Conservation (phyloP, 208 protist genomes). For the Leishmania major region DNA sequence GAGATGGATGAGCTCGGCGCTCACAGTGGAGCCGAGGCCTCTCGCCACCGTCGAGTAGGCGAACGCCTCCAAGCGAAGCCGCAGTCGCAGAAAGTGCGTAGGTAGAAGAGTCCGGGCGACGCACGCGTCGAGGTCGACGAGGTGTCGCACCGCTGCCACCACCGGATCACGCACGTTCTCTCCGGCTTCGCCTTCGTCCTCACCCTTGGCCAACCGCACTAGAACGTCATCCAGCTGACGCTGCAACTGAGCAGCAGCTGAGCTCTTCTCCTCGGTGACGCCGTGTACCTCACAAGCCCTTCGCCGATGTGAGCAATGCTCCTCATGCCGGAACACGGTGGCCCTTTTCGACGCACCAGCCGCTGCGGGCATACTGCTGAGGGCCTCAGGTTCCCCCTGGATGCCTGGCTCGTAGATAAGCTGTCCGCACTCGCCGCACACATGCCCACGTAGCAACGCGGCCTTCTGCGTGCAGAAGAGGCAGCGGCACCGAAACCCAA, state of each 20-base stretch:
- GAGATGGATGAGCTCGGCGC: conserved; percentile 42
- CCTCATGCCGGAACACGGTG: conserved; percentile 18
- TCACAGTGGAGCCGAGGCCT: conserved; percentile 35
- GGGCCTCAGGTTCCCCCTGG: neutral
- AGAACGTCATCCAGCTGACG: conserved; percentile 16
- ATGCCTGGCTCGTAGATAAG: conserved; percentile 35
- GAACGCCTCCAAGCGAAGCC: conserved; percentile 49
- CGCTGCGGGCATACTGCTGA: neutral
- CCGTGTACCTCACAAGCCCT: neutral
- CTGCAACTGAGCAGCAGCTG: conserved; percentile 6
- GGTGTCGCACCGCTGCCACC: conserved; percentile 31
- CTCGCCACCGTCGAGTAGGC: conserved; percentile 36
- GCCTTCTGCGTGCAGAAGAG: conserved; percentile 38
- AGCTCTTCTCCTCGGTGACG: neutral
- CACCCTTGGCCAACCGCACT: neutral
- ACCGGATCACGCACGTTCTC: conserved; percentile 5
- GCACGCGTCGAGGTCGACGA: conserved; percentile 54
- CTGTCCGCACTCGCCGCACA: conserved; percentile 51
- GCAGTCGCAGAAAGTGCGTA: conserved; percentile 60
- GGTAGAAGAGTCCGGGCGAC: conserved; percentile 35
- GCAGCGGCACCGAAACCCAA: conserved; percentile 59
- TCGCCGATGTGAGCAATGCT: conserved; percentile 12
- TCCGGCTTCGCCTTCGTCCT: neutral
- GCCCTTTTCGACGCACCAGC: neutral
- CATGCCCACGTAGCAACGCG: conserved; percentile 50